Evolutionary conservation across 768 basidiomycete genomes (phyloP).

Genomic region (Cystobasidium ongulense): DNA sequence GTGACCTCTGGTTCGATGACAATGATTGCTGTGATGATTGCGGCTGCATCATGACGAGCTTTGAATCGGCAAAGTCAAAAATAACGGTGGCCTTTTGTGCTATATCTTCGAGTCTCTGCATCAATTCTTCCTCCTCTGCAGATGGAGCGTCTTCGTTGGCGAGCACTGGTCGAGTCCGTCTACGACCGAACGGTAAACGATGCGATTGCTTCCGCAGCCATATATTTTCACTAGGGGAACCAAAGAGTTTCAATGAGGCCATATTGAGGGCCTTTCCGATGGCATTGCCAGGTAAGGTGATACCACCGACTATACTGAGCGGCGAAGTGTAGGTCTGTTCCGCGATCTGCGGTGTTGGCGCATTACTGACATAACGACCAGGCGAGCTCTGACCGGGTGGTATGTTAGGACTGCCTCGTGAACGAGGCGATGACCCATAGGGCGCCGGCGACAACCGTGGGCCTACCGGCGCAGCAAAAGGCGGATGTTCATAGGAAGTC

Average conservation of each 20-base stretch:
- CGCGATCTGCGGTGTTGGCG: background rate
- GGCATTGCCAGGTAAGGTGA: constrained; percentile 41
- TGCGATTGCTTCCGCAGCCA: constrained; percentile 35
- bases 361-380: constrained; percentile 31
- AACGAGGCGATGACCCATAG: constrained; percentile 40
- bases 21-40: constrained; percentile 52
- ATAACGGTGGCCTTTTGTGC: constrained; percentile 94
- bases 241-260: constrained; percentile 47
- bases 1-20: constrained; percentile 29
- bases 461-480: constrained; percentile 33
- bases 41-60: constrained; percentile 83
- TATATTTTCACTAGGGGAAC: constrained; percentile 42
- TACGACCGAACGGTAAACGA: constrained; percentile 36
- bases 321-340: constrained; percentile 40
- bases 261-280: constrained; percentile 47
- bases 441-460: constrained; percentile 38
- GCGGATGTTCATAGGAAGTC: constrained; percentile 34
- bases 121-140: constrained; percentile 44
- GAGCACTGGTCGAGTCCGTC: constrained; percentile 32
- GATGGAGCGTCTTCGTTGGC: constrained; percentile 34
- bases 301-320: constrained; percentile 42
- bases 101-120: constrained; percentile 65
- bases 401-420: constrained; percentile 30
- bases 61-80: constrained; percentile 78
- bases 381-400: constrained; percentile 38